phyloP scores from a whole-genome alignment of 768 basidiomycete species.

The Sistotremastrum suecicum region DNA sequence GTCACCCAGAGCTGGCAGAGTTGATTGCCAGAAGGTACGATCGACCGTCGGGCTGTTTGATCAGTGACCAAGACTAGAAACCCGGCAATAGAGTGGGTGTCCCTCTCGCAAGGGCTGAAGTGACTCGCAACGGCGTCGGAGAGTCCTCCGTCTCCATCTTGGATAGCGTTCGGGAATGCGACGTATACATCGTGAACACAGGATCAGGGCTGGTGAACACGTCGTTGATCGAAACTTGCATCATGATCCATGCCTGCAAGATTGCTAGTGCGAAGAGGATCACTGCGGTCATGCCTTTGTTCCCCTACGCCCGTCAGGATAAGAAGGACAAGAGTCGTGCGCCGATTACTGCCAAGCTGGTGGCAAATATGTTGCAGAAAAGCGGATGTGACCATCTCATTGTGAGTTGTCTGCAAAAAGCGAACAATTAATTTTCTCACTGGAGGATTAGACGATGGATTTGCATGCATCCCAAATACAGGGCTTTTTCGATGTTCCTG shows the following conservation, averaged over 20 bases:
- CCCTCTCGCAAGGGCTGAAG: constrained; percentile 73
- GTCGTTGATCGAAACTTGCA: constrained; percentile 93
- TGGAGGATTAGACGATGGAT: constrained; percentile 66
- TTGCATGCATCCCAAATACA: constrained; percentile 98
- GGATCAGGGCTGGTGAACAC: constrained; percentile 81
- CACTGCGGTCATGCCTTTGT: constrained; percentile 95
- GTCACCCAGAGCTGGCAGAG: constrained; percentile 90
- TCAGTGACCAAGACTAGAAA: constrained; percentile 13
- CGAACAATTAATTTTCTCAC: not conserved
- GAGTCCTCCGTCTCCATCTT: constrained; percentile 86
- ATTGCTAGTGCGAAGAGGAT: constrained; percentile 98
- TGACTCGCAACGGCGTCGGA: constrained; percentile 79
- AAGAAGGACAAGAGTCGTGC: constrained; percentile 99
- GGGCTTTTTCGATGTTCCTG: constrained; percentile 98
- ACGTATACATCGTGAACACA: constrained; percentile 97
- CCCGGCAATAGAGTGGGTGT: constrained; percentile 63
- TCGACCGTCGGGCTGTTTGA: constrained; percentile 3
- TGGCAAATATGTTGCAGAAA: constrained; percentile 93
- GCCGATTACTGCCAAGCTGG: constrained; percentile 94
- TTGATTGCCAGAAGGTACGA: constrained; percentile 81
- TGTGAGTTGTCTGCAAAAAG: constrained; percentile 32
- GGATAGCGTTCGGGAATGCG: constrained; percentile 94
- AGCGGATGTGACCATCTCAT: constrained; percentile 95
- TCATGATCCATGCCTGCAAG: constrained; percentile 99
- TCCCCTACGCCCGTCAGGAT: constrained; percentile 95